phyloP scores from a whole-genome alignment of 371 early-diverging fungal species.

The Chytridium lagenaria region DNA sequence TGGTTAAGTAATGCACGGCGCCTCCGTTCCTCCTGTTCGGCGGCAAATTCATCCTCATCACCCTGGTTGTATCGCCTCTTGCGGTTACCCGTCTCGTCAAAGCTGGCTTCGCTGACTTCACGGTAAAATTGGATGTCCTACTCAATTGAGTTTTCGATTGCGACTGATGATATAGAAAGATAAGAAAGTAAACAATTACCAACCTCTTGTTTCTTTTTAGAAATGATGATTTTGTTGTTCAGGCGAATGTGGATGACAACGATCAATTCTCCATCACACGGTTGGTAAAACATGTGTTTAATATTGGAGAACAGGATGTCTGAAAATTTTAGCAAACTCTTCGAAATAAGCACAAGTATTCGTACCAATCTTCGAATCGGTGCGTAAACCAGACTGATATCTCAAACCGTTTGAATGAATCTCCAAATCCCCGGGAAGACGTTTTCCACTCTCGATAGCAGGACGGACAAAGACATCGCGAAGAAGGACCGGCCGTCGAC shows the following conservation, averaged over 20 bases:
- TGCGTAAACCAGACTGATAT: conserved; percentile 79
- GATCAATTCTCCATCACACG: conserved; percentile 95
- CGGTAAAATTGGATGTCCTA: conserved; percentile 99
- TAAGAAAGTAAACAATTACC: not conserved
- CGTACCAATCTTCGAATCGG: conserved; percentile 81
- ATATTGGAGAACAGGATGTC: conserved; percentile 98
- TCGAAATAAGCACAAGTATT: conserved; percentile 16
- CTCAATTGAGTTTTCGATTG: too few relatives aligned
- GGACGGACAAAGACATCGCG: conserved; percentile 86
- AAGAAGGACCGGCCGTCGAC: conserved; percentile 76
- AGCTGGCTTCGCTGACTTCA: conserved; percentile 93
- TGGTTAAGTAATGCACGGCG: conserved; percentile 88
- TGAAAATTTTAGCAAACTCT: conserved; percentile 31
- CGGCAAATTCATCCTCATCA: conserved; percentile 96
- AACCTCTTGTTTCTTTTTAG: conserved; percentile 95
- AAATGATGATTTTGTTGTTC: conserved; percentile 95
- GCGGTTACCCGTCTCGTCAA: conserved; percentile 98
- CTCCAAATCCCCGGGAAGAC: conserved; percentile 90
- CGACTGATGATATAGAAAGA: not conserved
- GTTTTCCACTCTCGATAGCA: conserved; percentile 80
- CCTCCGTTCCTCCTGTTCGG: conserved; percentile 93
- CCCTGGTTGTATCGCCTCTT: conserved; percentile 90
- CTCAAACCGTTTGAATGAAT: conserved; percentile 95
- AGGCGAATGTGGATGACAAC: conserved; percentile 97
- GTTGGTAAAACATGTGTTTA: conserved; percentile 98